Evolutionary conservation across 2,329 filamentous ascomycete genomes (phyloP), one percentile per base, ranked within the genome.

Genomic region (Xylaria hypoxylon): DNA sequence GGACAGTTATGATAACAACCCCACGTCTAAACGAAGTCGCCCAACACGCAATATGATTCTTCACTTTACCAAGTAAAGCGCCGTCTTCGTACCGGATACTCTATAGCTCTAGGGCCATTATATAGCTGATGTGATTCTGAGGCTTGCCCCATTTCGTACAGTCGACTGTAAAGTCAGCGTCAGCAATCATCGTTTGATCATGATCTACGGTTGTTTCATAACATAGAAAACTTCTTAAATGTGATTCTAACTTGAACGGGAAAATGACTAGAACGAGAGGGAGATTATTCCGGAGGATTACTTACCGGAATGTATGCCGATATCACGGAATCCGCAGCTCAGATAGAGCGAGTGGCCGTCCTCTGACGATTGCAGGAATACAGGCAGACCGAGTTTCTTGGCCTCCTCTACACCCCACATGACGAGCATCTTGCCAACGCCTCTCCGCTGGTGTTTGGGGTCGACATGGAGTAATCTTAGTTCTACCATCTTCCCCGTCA

Each of bases 361-460:
- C 35, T 71, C 69, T 7, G 77, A 79, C 7, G 81, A 76, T 71
- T 82, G 77, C 2, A 83, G 73, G 55, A 78, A 82, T 0, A 74
- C 76, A 2, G 75, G 72, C 11, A 81, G 60, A 5, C 76, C 74
- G 24, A 76, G 73, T 24, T 69, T 72, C 61, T 77, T 76, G 2
- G 79, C 78, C 28, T 80, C 71, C 40, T 81, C 78, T 13, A 80
- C 70, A 0, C 78, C 78, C 75, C 76, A 79, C 62, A 75, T 72
- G n/a, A 81, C 69, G 38, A 83, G 72, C 72, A 80, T 74, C 6
- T 73, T 72, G 2, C 76, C 80, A 1, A 80, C 80, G 1, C 80
- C 81, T n/a, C 79, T 78, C 7, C 77, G 68, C 55, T 80, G 78
- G 55, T 81, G 79, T 13, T 79, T 75, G 0, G 81, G 81, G 60